phyloP scores from a whole-genome alignment of 106 monocot genomes.

The Dendrobium nobile region DNA sequence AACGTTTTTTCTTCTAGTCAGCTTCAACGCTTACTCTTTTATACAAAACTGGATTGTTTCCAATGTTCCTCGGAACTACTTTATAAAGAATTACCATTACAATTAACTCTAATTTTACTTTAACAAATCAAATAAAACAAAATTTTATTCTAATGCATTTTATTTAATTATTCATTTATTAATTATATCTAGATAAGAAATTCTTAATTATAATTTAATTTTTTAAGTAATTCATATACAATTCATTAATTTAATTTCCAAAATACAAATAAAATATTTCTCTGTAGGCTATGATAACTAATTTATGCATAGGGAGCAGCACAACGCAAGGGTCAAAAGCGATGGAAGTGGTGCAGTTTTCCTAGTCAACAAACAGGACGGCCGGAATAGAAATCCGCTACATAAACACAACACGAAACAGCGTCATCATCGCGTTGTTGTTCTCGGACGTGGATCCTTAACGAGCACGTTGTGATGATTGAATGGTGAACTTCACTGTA shows the following conservation, averaged over 20 bases:
- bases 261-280: no score
- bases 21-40: background rate
- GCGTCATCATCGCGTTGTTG: background rate
- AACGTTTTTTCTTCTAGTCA: background rate
- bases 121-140: no score
- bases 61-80: background rate
- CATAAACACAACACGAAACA: background rate
- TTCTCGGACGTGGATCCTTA: background rate
- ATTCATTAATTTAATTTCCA: no score
- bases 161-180: no score
- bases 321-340: background rate
- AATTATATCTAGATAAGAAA: no score
- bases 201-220: no score
- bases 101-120: background rate
- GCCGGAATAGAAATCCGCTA: no score
- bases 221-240: no score
- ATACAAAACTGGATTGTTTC: background rate
- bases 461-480: background rate
- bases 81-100: background rate
- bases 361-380: background rate
- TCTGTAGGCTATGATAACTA: background rate
- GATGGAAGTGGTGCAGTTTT: background rate
- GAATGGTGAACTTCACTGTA: no score
- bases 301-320: background rate
- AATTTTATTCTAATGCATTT: no score